These are phyloP conservation scores for Coemansia sp. DNA, from an alignment of 192 early-diverging fungal species.

Conservation along the genomic window DNA sequence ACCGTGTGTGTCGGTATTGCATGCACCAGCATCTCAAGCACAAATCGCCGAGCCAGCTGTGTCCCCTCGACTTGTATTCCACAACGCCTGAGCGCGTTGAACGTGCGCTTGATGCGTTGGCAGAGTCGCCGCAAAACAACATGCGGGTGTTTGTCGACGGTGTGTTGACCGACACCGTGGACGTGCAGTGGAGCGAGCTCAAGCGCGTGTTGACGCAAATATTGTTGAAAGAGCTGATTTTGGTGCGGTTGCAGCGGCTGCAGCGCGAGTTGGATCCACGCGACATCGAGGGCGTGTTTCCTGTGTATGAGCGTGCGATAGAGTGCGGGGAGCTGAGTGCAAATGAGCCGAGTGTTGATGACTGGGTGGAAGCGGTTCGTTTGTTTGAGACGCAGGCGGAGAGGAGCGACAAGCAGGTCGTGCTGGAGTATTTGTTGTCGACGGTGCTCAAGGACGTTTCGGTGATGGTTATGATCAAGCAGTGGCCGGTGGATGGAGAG, in stretches of 20 bases:
- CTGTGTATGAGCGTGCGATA: slow-evolving; percentile 25
- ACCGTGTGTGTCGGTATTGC: slow-evolving; percentile 69
- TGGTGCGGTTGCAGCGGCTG: slow-evolving; percentile 47
- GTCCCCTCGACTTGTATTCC: slow-evolving; percentile 71
- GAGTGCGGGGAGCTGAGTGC: slow-evolving; percentile 20
- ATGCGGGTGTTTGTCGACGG: slow-evolving; percentile 53
- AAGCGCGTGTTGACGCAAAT: slow-evolving; percentile 42
- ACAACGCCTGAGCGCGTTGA: slow-evolving; percentile 23
- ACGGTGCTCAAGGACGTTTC: slow-evolving; percentile 80
- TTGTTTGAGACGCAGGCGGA: slow-evolving; percentile 6
- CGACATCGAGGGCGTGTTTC: slow-evolving; percentile 60
- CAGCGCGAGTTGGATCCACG: slow-evolving; percentile 59
- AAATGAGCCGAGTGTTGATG: slow-evolving; percentile 13
- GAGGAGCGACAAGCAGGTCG: slow-evolving; percentile 46
- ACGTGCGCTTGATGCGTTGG: slow-evolving; percentile 40
- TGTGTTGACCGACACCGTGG: neutral
- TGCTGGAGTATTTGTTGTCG: slow-evolving; percentile 69
- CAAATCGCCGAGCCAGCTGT: slow-evolving; percentile 51
- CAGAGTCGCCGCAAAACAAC: slow-evolving; percentile 35
- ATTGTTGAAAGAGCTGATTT: slow-evolving; percentile 47
- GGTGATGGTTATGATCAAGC: slow-evolving; percentile 55
- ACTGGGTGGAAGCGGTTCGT: slow-evolving; percentile 38
- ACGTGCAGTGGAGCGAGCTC: slow-evolving; percentile 29
- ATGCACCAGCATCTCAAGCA: slow-evolving; percentile 70
- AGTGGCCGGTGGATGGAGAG: slow-evolving; percentile 7